These are phyloP conservation scores for Plectranthus barbatus DNA, from an alignment of 257 asterid genomes.

Conservation along the genomic window DNA sequence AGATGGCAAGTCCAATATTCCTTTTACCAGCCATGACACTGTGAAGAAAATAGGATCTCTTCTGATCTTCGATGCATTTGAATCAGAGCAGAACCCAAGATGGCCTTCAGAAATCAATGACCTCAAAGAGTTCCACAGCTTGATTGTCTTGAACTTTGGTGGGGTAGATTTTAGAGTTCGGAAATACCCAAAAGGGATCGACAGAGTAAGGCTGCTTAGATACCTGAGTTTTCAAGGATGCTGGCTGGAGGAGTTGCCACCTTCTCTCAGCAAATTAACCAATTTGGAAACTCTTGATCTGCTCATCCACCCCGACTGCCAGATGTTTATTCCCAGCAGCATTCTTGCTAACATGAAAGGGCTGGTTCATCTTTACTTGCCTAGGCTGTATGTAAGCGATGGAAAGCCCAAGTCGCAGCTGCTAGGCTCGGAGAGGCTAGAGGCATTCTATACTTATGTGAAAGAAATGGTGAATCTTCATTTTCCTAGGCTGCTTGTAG, in stretches of 20 bases:
- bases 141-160: conserved; percentile 14
- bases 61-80: background rate
- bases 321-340: conserved; percentile 3
- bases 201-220: conserved; percentile 1
- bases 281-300: conserved; percentile 25
- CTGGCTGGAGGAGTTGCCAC: conserved; percentile 6
- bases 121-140: background rate
- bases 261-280: conserved; percentile 9
- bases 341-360: background rate
- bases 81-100: background rate
- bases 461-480: conserved; percentile 13
- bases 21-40: background rate
- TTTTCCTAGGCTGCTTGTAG: conserved; percentile 8
- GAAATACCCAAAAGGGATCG: background rate
- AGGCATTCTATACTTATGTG: conserved; percentile 7
- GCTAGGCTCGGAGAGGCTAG: conserved; percentile 7
- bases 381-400: background rate
- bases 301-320: background rate
- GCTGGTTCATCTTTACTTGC: conserved; percentile 23
- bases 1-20: background rate
- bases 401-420: background rate
- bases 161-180: background rate
- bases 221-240: conserved; percentile 28
- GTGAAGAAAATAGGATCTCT: conserved; percentile 7
- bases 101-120: background rate